These are phyloP conservation scores for Camellia sinensis DNA, from an alignment of 148 eudicot genomes.

Conservation along the genomic window DNA sequence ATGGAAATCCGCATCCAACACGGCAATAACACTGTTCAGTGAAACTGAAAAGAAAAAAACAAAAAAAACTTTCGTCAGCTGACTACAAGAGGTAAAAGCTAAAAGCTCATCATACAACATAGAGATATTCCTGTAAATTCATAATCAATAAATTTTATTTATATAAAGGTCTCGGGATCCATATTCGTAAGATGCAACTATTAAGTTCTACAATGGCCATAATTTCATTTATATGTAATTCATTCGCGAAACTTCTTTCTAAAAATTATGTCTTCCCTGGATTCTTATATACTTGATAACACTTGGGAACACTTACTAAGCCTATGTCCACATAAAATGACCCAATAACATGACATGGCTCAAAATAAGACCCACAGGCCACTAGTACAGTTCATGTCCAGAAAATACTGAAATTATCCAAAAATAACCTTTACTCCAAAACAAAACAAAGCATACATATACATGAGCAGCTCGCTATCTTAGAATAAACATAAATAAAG, in stretches of 20 bases:
- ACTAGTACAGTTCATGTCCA: too few species aligned
- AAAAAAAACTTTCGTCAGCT: neutral
- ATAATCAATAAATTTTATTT: neutral
- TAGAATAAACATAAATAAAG: too few species aligned
- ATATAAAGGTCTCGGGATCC: neutral
- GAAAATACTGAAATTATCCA: too few species aligned
- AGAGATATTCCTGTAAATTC: neutral
- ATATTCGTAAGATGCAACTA: neutral
- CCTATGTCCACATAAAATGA: too few species aligned
- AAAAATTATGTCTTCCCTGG: neutral
- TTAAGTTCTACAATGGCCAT: neutral
- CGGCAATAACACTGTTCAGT: slow-evolving; percentile 94
- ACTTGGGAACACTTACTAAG: neutral
- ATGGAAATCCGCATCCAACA: slow-evolving; percentile 97
- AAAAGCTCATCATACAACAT: neutral
- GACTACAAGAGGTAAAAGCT: neutral
- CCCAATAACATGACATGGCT: too few species aligned
- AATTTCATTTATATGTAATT: neutral
- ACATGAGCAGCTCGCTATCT: too few species aligned
- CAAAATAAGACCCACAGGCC: too few species aligned
- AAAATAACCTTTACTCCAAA: too few species aligned
- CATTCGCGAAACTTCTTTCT: neutral
- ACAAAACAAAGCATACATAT: too few species aligned
- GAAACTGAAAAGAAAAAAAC: slow-evolving; percentile 59
- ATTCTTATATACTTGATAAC: neutral